Conservation (phyloP, 306 rosid species). For the Astragalus membranaceus region DNA sequence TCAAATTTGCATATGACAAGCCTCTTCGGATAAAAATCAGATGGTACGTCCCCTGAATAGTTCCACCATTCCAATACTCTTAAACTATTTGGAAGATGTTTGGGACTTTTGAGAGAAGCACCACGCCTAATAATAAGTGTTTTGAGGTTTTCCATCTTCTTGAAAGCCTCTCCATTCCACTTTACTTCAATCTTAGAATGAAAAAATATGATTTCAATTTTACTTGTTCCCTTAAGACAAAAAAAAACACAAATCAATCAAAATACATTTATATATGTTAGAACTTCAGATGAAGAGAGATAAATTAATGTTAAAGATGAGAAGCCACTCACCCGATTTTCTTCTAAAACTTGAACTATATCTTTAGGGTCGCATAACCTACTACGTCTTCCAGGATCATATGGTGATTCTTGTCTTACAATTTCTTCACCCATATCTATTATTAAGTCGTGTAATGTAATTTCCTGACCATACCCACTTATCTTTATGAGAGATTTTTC, state of each 20-base stretch:
- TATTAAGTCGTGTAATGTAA: conserved; percentile 5
- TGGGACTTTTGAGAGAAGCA: background rate
- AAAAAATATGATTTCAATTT: background rate
- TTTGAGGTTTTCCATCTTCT: conserved; percentile 6
- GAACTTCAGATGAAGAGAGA: background rate
- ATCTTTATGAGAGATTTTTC: conserved; percentile 12
- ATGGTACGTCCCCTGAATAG: background rate
- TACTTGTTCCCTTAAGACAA: background rate
- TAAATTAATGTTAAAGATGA: background rate
- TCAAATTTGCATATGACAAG: background rate
- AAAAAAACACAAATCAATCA: background rate
- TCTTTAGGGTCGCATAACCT: background rate
- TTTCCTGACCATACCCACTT: background rate
- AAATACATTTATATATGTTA: background rate
- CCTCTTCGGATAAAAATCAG: background rate
- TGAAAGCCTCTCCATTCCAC: conserved; percentile 15
- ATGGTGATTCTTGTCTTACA: background rate
- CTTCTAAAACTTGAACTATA: background rate
- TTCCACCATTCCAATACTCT: background rate
- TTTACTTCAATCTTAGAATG: background rate
- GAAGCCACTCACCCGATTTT: background rate
- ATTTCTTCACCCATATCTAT: conserved; percentile 10
- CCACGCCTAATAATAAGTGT: background rate
- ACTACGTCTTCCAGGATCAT: background rate
- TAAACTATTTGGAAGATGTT: conserved; percentile 9